Evolutionary conservation across 1,139 yeast species (phyloP), one percentile per base, ranked within the genome.

Genomic region (Saccharomycopsis phalli): DNA sequence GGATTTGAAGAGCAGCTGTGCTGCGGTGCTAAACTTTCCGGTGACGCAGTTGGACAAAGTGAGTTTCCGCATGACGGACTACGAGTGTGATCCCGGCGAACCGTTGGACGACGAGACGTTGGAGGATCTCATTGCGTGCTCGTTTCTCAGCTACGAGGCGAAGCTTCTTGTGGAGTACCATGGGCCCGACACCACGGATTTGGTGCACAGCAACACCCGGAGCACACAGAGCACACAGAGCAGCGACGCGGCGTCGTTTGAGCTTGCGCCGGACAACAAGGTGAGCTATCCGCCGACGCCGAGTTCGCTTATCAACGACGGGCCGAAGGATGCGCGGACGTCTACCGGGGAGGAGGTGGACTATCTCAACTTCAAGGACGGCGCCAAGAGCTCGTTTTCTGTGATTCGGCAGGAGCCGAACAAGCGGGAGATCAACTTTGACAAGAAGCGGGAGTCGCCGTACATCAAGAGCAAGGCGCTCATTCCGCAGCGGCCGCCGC

Each of bases 361-460:
- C 55, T 81, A 81, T 51, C 61, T 78, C 66, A 79, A 74, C 51
- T 70, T 77, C 53, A 80, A 80, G 53, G n/a, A 8, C 13, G 13
- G 21, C 5, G 20, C 30, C n/a, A 37, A 41, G 20, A 32, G 37
- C n/a, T 64, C 83, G 0, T 83, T 84, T 54, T 68, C 80, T 47
- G 81, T 83, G 0, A 68, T 83, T 11, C 60, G 88, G 28, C 74
- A 77, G n/a, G 75, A 71, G 32, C 70, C 62, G 14, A 44, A 37
- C 20, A 65, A 71, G 13, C 63, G 73, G 22, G 93, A 81, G 53
- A 82, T 84, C 44, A 87, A 86, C 59, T 83, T 84, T 55, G 93
- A 84, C 53, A 79, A 83, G 52, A 66, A 88, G 41, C 63, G 94
- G 34, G 76, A 77, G 38, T 79, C 94, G 0, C 94, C 94, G 1